phyloP scores from a whole-genome alignment of 176 grass and related monocot genomes.

The Neostapfia colusana region DNA sequence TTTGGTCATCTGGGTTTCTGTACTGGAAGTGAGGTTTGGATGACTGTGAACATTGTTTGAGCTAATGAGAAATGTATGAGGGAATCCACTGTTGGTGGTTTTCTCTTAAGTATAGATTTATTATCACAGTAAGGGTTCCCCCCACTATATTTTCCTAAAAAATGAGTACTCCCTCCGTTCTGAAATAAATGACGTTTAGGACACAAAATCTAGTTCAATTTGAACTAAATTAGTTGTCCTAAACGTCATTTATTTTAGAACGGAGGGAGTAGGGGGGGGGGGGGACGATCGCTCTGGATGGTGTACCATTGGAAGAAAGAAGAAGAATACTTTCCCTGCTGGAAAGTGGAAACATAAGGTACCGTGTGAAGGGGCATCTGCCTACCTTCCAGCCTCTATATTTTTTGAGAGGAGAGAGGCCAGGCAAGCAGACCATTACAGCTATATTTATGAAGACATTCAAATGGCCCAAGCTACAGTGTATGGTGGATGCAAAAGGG shows the following conservation, averaged over 20 bases:
- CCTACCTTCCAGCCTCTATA: not conserved
- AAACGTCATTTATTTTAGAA: too few relatives aligned
- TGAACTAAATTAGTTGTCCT: too few relatives aligned
- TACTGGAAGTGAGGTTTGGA: not conserved
- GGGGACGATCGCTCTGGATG: not conserved
- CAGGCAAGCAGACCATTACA: too few relatives aligned
- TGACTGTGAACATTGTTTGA: not conserved
- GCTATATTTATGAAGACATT: too few relatives aligned
- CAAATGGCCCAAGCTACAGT: too few relatives aligned
- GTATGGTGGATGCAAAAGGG: too few relatives aligned
- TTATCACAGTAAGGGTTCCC: not conserved
- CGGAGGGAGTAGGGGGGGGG: too few relatives aligned
- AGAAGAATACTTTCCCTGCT: not conserved
- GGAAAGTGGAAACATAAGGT: not conserved
- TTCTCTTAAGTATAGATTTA: too few relatives aligned
- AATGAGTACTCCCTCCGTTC: too few relatives aligned
- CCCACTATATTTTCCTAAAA: not conserved
- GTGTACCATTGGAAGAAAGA: not conserved
- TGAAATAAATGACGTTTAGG: too few relatives aligned
- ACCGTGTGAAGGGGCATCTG: not conserved
- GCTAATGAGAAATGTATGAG: not conserved
- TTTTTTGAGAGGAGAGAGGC: not conserved
- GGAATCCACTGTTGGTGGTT: not conserved
- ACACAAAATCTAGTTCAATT: too few relatives aligned
- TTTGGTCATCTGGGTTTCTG: not conserved